Evolutionary conservation across 1,284 basidiomycete genomes (phyloP).

Genomic region (Malassezia yamatoensis): DNA sequence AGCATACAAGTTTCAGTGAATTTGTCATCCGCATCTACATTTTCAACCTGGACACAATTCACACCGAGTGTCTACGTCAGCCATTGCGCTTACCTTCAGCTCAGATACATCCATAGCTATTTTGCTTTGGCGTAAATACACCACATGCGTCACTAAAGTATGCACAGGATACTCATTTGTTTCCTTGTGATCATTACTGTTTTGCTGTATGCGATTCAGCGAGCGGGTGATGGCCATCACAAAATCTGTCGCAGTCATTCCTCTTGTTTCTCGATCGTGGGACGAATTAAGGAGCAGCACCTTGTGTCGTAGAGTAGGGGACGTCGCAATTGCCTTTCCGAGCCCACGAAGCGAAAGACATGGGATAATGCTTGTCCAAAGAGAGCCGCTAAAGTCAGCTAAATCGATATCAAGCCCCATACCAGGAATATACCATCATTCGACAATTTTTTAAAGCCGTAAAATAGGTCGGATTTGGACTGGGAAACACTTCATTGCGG

Average conservation of each 20-base stretch:
- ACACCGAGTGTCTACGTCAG: slow-evolving; percentile 1
- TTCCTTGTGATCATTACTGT: background rate
- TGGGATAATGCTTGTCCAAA: slow-evolving; percentile 82
- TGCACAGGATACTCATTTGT: slow-evolving; percentile 21
- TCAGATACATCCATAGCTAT: slow-evolving; percentile 10
- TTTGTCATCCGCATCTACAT: background rate
- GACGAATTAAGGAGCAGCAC: slow-evolving; percentile 73
- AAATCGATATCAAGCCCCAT: background rate
- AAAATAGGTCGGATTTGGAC: slow-evolving; percentile 72
- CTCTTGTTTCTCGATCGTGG: slow-evolving; percentile 82
- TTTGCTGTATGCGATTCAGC: slow-evolving; percentile 53
- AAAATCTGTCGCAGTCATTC: slow-evolving; percentile 74
- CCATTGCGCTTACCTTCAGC: slow-evolving; percentile 1
- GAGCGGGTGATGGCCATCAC: slow-evolving; percentile 64
- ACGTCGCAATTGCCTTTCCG: slow-evolving; percentile 66
- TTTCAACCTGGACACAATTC: slow-evolving; percentile 8
- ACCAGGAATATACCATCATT: slow-evolving; percentile 70
- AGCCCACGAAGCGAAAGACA: slow-evolving; percentile 78
- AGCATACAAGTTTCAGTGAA: too few species aligned
- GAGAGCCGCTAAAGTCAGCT: slow-evolving; percentile 56
- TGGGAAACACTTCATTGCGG: slow-evolving; percentile 66
- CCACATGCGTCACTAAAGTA: slow-evolving; percentile 63
- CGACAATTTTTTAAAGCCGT: slow-evolving; percentile 58
- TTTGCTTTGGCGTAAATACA: slow-evolving; percentile 58
- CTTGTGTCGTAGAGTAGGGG: slow-evolving; percentile 64